Base-by-base conservation (phyloP, 2,329 filamentous ascomycete genomes). In the Geosmithia putterillii region DNA sequence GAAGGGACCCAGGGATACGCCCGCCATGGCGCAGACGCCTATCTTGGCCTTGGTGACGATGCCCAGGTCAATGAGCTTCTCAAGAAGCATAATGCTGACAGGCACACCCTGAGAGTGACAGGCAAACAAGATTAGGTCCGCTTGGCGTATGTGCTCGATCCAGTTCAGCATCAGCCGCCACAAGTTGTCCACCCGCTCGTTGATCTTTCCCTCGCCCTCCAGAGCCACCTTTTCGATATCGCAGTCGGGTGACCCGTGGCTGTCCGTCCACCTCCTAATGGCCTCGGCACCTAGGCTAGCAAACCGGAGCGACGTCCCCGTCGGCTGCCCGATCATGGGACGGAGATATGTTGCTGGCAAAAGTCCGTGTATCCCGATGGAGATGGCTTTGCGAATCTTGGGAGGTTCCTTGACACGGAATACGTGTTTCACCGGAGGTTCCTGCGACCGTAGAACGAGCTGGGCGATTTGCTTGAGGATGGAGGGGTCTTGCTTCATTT, bases 81-180 rank as follows among this genome's bases (percentile, higher is more conserved):
- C 87, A 5, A 96, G 72, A 3, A 98, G 71, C 80, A 95, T 95
- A 46, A 95, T 75, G 6, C 85, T 83, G 1, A 98, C 92, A 0
- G 92, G 92, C 0, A 96, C 92, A 19, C 92, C 92, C 60, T 98
- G 92, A 3, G 87, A 94, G 60, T 98, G 92, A 47, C 88, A 95
- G 3, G 87, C 87, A n/a, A 98, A 68, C 35, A 98, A 63, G 37
- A 98, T 81, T 47, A 96, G 81, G 61, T 98, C 92, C 0, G 92
- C 89, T 43, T 75, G 76, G 42, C 86, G 80, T 25, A 98, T 83
- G 49, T 90, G 82, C 34, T 95, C 87, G 50, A 95, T 86, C 86
- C 88, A 95, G 59, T 95, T 95, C 22, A 95, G 71, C 44, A 98
- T 70, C 9, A 96, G 71, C 61, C 90, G 94, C 92, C 92, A 98